Percentiles rank a stretch among this genome's conserved stretches.
Evolutionary conservation across 179 eudicot genomes (phyloP).

Genomic region (Beta macrorhiza): DNA sequence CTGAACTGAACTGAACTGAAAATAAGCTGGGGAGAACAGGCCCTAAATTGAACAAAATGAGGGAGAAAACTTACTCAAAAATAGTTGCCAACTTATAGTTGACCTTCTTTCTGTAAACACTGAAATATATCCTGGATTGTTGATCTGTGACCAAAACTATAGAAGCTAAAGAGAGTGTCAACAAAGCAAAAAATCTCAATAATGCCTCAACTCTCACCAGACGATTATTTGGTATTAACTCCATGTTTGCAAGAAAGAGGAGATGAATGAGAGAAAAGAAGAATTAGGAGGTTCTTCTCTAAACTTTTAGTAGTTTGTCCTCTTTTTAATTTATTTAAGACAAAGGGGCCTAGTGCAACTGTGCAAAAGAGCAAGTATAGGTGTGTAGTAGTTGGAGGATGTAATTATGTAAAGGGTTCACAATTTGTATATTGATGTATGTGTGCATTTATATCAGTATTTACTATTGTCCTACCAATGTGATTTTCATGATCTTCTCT

Average conservation of each 20-base stretch:
- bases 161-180: slow-evolving; percentile 18
- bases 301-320: neutral
- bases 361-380: neutral
- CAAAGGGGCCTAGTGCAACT: too few relatives aligned
- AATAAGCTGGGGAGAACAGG: too few relatives aligned
- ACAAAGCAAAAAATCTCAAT: slow-evolving; percentile 25
- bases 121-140: slow-evolving; percentile 24
- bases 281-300: neutral
- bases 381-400: slow-evolving; percentile 14
- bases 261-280: neutral
- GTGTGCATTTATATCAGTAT: slow-evolving; percentile 9
- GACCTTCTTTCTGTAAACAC: slow-evolving; percentile 18
- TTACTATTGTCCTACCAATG: neutral
- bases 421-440: slow-evolving; percentile 3
- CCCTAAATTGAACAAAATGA: neutral
- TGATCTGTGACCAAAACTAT: slow-evolving; percentile 15
- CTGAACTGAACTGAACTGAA: too few relatives aligned
- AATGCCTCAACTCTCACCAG: slow-evolving; percentile 24
- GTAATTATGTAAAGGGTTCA: slow-evolving; percentile 18
- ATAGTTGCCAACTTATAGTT: slow-evolving; percentile 13
- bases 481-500: neutral
- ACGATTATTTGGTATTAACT: neutral
- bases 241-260: slow-evolving; percentile 6
- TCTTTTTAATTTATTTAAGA: neutral
- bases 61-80: slow-evolving; percentile 17